Evolutionary conservation across 345 rosid genomes (phyloP), one percentile per base, ranked within the genome.

Genomic region (Tarenaya hassleriana): DNA sequence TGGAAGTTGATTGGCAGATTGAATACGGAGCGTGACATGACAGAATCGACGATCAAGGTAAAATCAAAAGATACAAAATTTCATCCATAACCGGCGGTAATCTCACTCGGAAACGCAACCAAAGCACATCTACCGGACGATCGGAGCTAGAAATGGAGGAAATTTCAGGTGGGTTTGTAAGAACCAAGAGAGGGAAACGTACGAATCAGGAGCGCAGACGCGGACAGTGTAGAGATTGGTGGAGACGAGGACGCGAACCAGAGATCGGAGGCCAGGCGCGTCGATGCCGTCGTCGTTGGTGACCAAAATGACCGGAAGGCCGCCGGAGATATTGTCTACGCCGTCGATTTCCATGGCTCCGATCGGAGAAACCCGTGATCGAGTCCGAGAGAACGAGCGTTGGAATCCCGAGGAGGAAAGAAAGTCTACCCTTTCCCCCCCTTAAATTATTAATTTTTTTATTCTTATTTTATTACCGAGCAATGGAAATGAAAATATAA

Each of bases 201-300:
- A 91, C 96, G 88, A 76, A 63, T 80, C 89, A 41, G 98, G 96
- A 4, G 98, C 95, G 69, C 96, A 91, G 44, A 91, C 95, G 11
- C 72, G 80, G 57, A 91, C 82, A 3, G 49, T 39, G 76, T 67
- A 87, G 63, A 71, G 77, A 54, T 70, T 52, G 63, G 84, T 51
- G 44, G 98, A 61, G 79, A 82, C 75, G 13, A 91, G 86, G 68
- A 73, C 86, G 29, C 69, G 59, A 50, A 87, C 95, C 1, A 87
- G 80, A 18, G 92, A 55, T 1, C 77, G 79, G 8, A 91, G 57
- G 14, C 98, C 95, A 4, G 92, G 78, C 0, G 92, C 98, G 70
- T 87, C 95, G 29, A 91, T 87, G 3, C 98, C 98, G 72, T 91
- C 96, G 73, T 91, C 96, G 76, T 87, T 91, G 11, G 96, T 87